Evolutionary conservation across 345 rosid genomes (phyloP).

Genomic region (Boechera stricta): DNA sequence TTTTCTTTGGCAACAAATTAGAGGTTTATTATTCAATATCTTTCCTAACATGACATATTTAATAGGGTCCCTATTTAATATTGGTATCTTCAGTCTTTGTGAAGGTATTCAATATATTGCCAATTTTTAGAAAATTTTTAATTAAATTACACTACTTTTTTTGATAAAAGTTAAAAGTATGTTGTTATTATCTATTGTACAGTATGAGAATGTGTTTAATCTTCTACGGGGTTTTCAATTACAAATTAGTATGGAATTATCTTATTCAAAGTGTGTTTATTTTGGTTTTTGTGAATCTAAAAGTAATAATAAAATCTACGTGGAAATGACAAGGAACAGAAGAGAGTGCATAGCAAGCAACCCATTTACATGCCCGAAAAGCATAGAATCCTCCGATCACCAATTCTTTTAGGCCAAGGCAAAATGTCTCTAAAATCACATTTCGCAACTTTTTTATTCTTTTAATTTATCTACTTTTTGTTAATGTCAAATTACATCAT

Average conservation of each 20-base stretch:
- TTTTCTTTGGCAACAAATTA: not conserved
- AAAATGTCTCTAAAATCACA: constrained; percentile 26
- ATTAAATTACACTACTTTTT: not conserved
- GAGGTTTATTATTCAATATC: not conserved
- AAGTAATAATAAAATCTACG: not conserved
- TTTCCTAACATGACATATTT: not conserved
- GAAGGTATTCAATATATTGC: not conserved
- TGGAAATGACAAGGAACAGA: constrained; percentile 27
- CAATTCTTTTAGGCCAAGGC: constrained; percentile 44
- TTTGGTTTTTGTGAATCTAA: not conserved
- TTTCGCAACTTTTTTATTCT: constrained; percentile 8
- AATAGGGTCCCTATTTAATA: not conserved
- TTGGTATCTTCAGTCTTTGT: not conserved
- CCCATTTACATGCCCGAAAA: constrained; percentile 10
- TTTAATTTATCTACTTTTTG: not conserved
- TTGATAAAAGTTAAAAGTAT: not conserved
- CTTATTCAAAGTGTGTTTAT: not conserved
- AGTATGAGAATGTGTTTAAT: not conserved
- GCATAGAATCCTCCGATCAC: constrained; percentile 32
- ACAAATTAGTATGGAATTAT: not conserved
- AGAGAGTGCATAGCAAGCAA: not conserved
- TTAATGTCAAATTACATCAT: constrained; percentile 22
- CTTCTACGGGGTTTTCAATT: not conserved
- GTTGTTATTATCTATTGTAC: not conserved
- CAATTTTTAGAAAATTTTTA: not conserved